phyloP scores from a whole-genome alignment of 495 filamentous ascomycete species.

The Aspergillus carlsbadensis region DNA sequence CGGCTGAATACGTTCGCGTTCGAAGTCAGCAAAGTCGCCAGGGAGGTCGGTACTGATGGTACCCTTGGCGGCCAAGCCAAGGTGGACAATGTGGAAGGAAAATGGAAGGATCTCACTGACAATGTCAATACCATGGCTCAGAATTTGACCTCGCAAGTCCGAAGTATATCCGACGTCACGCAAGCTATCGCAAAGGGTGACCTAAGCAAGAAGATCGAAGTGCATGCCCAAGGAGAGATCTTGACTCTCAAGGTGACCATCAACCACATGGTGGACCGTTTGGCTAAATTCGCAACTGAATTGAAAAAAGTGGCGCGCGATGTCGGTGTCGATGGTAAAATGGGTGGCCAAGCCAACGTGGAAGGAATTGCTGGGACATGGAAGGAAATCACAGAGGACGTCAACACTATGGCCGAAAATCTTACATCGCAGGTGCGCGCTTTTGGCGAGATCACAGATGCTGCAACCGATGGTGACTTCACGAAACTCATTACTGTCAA shows the following conservation, averaged over 20 bases:
- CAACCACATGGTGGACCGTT: constrained; percentile 97
- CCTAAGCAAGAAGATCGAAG: constrained; percentile 94
- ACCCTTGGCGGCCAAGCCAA: constrained; percentile 94
- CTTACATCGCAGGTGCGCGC: constrained; percentile 96
- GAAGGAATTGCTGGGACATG: constrained; percentile 91
- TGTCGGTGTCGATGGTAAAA: constrained; percentile 97
- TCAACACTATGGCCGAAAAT: constrained; percentile 99
- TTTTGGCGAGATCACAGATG: constrained; percentile 96
- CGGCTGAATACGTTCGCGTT: constrained; percentile 94
- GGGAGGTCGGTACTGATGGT: constrained; percentile 97
- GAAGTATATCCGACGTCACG: constrained; percentile 94
- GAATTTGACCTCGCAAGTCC: constrained; percentile 92
- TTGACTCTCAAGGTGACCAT: constrained; percentile 93
- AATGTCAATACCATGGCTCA: constrained; percentile 88
- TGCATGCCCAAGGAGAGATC: constrained; percentile 94
- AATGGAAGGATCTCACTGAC: constrained; percentile 98
- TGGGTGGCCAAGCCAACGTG: constrained; percentile 97
- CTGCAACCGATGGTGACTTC: constrained; percentile 95
- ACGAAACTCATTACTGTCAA: constrained; percentile 97
- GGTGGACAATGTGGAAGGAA: constrained; percentile 96
- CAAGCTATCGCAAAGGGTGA: constrained; percentile 94
- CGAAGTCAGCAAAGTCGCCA: constrained; percentile 97
- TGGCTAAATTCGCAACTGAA: constrained; percentile 96
- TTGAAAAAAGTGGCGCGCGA: constrained; percentile 95
- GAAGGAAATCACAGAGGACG: constrained; percentile 98